phyloP scores from a whole-genome alignment of 2,329 filamentous ascomycete species.

The Dryadomyces quercus-mongolicae region DNA sequence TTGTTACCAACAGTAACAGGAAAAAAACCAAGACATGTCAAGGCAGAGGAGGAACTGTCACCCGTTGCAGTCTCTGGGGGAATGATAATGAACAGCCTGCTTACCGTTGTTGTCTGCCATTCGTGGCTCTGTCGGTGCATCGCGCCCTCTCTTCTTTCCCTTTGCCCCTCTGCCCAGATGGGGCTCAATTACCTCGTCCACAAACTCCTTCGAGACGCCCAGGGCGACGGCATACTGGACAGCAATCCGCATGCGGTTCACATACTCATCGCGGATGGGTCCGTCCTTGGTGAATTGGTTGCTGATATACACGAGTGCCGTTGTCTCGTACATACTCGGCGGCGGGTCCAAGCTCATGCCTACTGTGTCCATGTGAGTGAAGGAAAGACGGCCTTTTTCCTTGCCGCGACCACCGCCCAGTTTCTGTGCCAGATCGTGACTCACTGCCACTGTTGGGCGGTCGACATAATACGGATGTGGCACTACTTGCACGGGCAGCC shows the following conservation, averaged over 20 bases:
- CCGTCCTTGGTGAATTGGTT: conserved; percentile 20
- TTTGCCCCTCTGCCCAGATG: background rate
- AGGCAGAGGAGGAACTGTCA: no score
- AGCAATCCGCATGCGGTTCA: conserved; percentile 26
- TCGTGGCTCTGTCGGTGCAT: background rate
- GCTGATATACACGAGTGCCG: conserved; percentile 29
- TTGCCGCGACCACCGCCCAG: background rate
- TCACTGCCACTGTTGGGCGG: background rate
- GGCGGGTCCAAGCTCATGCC: no score
- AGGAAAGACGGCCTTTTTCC: background rate
- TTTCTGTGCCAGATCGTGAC: conserved; percentile 6
- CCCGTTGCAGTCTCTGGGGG: no score
- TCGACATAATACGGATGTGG: conserved; percentile 15
- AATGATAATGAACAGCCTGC: no score
- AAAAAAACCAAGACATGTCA: no score
- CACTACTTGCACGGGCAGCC: conserved; percentile 21
- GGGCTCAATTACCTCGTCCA: background rate
- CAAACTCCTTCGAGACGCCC: conserved; percentile 11
- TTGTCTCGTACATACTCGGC: conserved; percentile 8
- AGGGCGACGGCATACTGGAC: conserved; percentile 23
- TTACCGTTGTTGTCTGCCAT: no score
- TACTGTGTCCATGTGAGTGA: no score
- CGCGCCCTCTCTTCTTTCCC: background rate
- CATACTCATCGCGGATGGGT: conserved; percentile 25
- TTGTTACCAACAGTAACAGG: no score